These are phyloP conservation scores for Globisporangium paddicum DNA, from an alignment of 352 stramenopile genomes.

Conservation along the genomic window DNA sequence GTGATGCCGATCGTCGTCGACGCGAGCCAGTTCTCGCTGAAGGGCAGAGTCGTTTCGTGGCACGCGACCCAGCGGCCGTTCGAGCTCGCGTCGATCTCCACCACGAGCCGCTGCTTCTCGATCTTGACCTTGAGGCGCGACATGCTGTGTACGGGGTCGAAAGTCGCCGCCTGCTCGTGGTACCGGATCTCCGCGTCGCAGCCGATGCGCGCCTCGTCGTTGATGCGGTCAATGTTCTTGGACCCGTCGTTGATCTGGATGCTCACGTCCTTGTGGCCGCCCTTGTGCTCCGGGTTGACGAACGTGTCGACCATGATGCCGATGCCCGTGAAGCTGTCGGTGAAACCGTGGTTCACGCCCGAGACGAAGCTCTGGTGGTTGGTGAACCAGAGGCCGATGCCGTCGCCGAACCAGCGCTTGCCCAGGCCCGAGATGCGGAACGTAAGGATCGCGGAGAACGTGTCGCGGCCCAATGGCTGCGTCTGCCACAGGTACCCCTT, in stretches of 20 bases:
- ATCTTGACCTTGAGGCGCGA: conserved; percentile 79
- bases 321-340: conserved; percentile 67
- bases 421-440: conserved; percentile 82
- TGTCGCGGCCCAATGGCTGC: conserved; percentile 41
- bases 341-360: conserved; percentile 76
- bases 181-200: conserved; percentile 79
- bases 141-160: conserved; percentile 78
- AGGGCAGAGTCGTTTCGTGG: conserved; percentile 58
- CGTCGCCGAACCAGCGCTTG: conserved; percentile 83
- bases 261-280: conserved; percentile 82
- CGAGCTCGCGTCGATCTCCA: conserved; percentile 65
- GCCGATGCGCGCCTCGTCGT: conserved; percentile 56
- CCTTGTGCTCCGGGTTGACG: conserved; percentile 76
- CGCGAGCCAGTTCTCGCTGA: conserved; percentile 56
- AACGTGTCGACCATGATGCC: conserved; percentile 85
- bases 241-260: conserved; percentile 78
- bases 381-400: conserved; percentile 81
- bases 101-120: conserved; percentile 38
- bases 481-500: conserved; percentile 77
- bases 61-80: conserved; percentile 63
- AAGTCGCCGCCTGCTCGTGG: conserved; percentile 71
- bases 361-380: conserved; percentile 46
- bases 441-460: conserved; percentile 60
- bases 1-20: conserved; percentile 69
- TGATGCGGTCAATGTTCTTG: conserved; percentile 63